A percentile compares a stretch with the other conserved stretches of the same genome.
Evolutionary conservation across 2,329 filamentous ascomycete genomes (phyloP).

Genomic region (Claviceps pusilla): DNA sequence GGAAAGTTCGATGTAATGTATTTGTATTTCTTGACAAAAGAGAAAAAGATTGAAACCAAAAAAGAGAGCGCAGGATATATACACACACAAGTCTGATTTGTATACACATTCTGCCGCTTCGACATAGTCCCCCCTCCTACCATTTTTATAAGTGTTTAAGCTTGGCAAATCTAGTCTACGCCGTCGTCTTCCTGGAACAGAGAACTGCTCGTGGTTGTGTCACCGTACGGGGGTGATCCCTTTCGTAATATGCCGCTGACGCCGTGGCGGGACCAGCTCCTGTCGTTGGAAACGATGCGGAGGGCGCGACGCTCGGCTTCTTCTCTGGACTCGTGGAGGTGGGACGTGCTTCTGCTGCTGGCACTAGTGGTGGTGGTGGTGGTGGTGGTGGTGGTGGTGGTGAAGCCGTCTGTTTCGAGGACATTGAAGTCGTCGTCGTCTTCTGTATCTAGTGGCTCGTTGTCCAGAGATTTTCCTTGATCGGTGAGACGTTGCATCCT

Average conservation of each 20-base stretch:
- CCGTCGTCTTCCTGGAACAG: slow-evolving; percentile 18
- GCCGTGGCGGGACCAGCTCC: slow-evolving; percentile 24
- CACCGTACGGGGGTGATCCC: slow-evolving; percentile 4
- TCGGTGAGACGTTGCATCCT: slow-evolving; percentile 33
- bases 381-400: background rate
- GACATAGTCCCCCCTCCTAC: background rate
- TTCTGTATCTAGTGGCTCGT: slow-evolving; percentile 27
- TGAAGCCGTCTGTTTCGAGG: background rate
- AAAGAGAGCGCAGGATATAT: too few relatives aligned
- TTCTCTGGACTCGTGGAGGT: slow-evolving; percentile 12
- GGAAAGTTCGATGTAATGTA: too few relatives aligned
- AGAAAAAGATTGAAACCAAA: too few relatives aligned
- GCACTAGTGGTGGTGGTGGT: slow-evolving; percentile 2
- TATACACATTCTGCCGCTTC: background rate
- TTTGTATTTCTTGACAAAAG: too few relatives aligned
- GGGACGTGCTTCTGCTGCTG: slow-evolving; percentile 6
- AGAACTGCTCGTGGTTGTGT: slow-evolving; percentile 5
- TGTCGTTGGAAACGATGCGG: slow-evolving; percentile 26
- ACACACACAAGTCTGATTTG: too few relatives aligned
- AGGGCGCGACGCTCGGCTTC: slow-evolving; percentile 31
- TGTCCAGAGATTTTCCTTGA: slow-evolving; percentile 28
- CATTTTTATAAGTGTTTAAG: background rate
- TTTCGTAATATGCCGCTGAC: slow-evolving; percentile 29
- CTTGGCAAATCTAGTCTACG: slow-evolving; percentile 12
- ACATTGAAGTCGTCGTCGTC: slow-evolving; percentile 14